Evolutionary conservation across 495 filamentous ascomycete genomes (phyloP).

Genomic region (Immersiella caudata): DNA sequence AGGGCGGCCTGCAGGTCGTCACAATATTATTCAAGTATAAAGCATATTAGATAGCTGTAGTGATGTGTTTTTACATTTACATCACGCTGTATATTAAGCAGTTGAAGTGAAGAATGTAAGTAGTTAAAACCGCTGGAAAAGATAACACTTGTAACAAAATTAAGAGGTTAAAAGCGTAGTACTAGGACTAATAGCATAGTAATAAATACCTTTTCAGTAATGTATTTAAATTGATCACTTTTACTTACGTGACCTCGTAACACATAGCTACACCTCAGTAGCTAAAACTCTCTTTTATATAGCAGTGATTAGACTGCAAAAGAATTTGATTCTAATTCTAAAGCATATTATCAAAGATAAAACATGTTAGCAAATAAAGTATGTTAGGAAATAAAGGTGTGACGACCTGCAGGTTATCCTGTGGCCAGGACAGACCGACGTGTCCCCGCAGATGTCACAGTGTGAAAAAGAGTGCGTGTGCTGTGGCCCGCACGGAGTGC

Average conservation of each 20-base stretch:
- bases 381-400: not conserved
- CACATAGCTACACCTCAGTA: not conserved
- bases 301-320: not conserved
- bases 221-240: no score
- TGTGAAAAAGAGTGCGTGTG: not conserved
- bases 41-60: no score
- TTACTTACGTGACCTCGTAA: not conserved
- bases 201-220: not conserved
- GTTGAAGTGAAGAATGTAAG: constrained; percentile 1
- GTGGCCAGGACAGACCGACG: not conserved
- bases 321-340: not conserved
- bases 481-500: no score
- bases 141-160: not conserved
- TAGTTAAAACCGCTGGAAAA: constrained; percentile 13
- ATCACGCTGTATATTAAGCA: constrained; percentile 11
- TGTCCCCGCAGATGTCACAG: not conserved
- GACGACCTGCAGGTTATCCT: not conserved
- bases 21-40: not conserved
- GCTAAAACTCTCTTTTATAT: not conserved
- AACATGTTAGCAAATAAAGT: not conserved
- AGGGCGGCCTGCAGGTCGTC: not conserved
- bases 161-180: not conserved
- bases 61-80: constrained; percentile 12
- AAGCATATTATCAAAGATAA: not conserved
- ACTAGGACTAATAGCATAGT: constrained; percentile 6